Conservation (phyloP, 2,329 filamentous ascomycete genomes). For the Talaromyces sp. region DNA sequence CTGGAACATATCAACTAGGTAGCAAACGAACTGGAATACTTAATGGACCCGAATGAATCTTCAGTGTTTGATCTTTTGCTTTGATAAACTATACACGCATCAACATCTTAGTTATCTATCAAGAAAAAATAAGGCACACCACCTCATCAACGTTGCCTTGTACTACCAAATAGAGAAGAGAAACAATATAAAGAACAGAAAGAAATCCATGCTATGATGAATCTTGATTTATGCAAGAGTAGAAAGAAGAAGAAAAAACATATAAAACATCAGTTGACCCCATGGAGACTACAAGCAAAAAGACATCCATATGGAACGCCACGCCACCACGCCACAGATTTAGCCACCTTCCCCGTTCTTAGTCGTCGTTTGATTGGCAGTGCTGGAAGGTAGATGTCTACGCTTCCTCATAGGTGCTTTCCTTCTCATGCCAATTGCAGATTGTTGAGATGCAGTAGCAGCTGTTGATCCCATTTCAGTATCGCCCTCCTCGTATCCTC, state of each 20-base stretch:
- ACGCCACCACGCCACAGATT: not conserved
- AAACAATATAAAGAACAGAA: not conserved
- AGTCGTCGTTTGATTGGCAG: conserved; percentile 30
- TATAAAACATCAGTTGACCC: conserved; percentile 7
- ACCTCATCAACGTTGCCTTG: not conserved
- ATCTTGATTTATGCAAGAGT: conserved; percentile 10
- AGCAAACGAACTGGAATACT: not conserved
- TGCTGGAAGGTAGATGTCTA: conserved; percentile 22
- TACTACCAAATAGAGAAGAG: not conserved
- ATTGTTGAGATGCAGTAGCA: conserved; percentile 29
- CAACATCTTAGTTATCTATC: not conserved
- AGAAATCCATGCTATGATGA: conserved; percentile 3
- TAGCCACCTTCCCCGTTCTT: conserved; percentile 28
- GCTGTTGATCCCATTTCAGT: conserved; percentile 32
- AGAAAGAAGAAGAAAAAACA: conserved; percentile 16
- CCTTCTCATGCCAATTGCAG: conserved; percentile 37
- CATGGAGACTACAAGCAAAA: conserved; percentile 11
- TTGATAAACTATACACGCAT: not conserved
- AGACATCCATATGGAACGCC: conserved; percentile 1
- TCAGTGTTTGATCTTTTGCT: not conserved
- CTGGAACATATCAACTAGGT: not conserved
- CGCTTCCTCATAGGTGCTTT: conserved; percentile 41
- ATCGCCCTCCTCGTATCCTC: conserved; percentile 36
- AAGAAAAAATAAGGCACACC: not conserved
- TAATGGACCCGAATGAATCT: not conserved